These are phyloP conservation scores for Penicillium corylophilum DNA, from an alignment of 2,329 filamentous ascomycete species.

Conservation along the genomic window DNA sequence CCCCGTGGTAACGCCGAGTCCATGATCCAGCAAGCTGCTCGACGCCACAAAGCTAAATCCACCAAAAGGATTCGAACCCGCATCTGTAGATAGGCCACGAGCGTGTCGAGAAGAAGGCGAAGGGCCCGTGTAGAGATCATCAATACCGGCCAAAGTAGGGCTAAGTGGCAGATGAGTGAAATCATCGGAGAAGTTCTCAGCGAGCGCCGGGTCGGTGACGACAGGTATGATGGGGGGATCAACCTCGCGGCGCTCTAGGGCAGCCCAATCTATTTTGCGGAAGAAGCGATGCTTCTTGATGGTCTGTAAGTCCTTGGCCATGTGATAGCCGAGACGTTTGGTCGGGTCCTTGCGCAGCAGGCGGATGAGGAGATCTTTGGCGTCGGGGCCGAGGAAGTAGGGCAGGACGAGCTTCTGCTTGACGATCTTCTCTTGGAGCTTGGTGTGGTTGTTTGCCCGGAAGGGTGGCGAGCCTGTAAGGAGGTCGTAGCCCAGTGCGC, in stretches of 20 bases:
- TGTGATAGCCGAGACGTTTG: slow-evolving; percentile 83
- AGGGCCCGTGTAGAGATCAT: slow-evolving; percentile 23
- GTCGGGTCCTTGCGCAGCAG: slow-evolving; percentile 87
- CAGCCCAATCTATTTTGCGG: slow-evolving; percentile 92
- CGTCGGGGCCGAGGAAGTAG: slow-evolving; percentile 86
- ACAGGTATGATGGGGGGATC: slow-evolving; percentile 88
- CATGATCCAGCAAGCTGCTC: slow-evolving; percentile 47
- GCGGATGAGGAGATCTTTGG: slow-evolving; percentile 88
- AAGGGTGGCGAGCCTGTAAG: slow-evolving; percentile 93
- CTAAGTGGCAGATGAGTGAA: slow-evolving; percentile 85
- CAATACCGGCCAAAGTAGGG: slow-evolving; percentile 55
- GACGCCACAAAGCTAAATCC: slow-evolving; percentile 52
- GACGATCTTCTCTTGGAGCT: slow-evolving; percentile 93
- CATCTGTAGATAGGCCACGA: slow-evolving; percentile 17
- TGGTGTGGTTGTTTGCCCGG: slow-evolving; percentile 83
- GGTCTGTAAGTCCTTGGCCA: slow-evolving; percentile 79
- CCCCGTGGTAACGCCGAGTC: slow-evolving; percentile 29
- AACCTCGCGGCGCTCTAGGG: slow-evolving; percentile 75
- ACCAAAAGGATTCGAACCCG: slow-evolving; percentile 45
- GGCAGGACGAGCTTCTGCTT: slow-evolving; percentile 87
- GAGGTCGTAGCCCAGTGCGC: slow-evolving; percentile 86
- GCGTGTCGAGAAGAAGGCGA: slow-evolving; percentile 13
- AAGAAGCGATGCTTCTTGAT: slow-evolving; percentile 97
- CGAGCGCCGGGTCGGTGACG: slow-evolving; percentile 91
- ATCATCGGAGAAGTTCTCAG: slow-evolving; percentile 93